phyloP scores from a whole-genome alignment of 2,329 filamentous ascomycete genomes.

The Drechslerella stenobrocha region DNA sequence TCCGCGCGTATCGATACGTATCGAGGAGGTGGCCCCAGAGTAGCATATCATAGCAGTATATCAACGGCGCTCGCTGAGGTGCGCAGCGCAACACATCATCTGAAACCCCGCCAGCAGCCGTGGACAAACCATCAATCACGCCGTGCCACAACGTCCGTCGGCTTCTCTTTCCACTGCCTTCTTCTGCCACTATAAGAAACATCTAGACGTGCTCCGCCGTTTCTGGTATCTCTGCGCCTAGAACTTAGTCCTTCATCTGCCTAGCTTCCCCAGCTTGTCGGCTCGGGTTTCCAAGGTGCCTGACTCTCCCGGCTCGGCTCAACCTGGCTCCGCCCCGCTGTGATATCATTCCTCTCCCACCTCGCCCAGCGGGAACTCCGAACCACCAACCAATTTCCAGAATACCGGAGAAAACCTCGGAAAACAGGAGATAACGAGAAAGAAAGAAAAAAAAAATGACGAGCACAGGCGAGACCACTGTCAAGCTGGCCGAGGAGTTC shows the following conservation, averaged over 20 bases:
- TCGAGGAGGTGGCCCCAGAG: too few relatives aligned
- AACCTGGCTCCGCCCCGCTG: conserved; percentile 47
- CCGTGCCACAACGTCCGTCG: conserved; percentile 11
- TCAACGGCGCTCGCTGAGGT: too few relatives aligned
- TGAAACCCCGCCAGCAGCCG: conserved; percentile 40
- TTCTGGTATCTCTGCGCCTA: too few relatives aligned
- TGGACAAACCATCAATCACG: conserved; percentile 7
- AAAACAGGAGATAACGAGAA: conserved; percentile 1
- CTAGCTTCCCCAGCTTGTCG: neutral
- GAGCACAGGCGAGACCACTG: conserved; percentile 20
- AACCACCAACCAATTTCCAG: conserved; percentile 25
- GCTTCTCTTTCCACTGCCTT: conserved; percentile 2
- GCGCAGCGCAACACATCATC: conserved; percentile 44
- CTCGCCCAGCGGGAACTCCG: conserved; percentile 35
- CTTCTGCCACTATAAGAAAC: neutral
- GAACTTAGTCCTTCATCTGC: neutral
- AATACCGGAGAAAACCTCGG: conserved; percentile 8
- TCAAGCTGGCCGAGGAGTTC: conserved; percentile 45
- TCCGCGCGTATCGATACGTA: neutral
- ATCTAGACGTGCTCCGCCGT: too few relatives aligned
- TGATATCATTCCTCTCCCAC: conserved; percentile 43
- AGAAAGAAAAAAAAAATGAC: conserved; percentile 29
- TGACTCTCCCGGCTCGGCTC: conserved; percentile 6
- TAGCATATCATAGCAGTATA: too few relatives aligned
- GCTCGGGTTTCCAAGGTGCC: conserved; percentile 20